A percentile compares a stretch with the other conserved stretches of the same genome.
Conservation (phyloP, 2,329 filamentous ascomycete genomes). For the Cladosporium sp. region DNA sequence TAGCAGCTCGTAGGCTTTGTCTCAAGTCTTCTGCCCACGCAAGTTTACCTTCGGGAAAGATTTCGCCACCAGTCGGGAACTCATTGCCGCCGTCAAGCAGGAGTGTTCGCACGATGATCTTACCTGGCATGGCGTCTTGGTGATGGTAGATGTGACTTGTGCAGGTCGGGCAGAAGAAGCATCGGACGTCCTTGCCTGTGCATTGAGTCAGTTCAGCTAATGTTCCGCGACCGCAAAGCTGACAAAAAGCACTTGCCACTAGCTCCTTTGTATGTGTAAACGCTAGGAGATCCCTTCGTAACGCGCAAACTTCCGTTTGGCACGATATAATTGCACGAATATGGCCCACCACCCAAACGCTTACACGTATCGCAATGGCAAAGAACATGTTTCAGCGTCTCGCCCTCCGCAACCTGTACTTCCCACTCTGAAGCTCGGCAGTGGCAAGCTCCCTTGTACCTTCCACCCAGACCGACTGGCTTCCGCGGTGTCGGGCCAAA, state of each 20-base stretch:
- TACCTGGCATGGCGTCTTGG: constrained; percentile 37
- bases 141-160: constrained; percentile 40
- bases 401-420: constrained; percentile 20
- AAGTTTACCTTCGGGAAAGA: constrained; percentile 35
- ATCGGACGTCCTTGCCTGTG: constrained; percentile 32
- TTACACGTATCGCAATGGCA: constrained; percentile 37
- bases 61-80: constrained; percentile 35
- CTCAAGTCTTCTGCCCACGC: constrained; percentile 31
- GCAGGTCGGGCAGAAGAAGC: constrained; percentile 36
- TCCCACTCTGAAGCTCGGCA: constrained; percentile 29
- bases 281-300: constrained; percentile 24
- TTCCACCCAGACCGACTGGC: constrained; percentile 14
- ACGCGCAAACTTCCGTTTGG: constrained; percentile 26
- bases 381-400: constrained; percentile 28
- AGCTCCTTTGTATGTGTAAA: constrained; percentile 32
- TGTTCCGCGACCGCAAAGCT: too few species aligned
- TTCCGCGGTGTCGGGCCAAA: constrained; percentile 27
- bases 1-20: constrained; percentile 11
- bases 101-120: constrained; percentile 37
- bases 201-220: background rate
- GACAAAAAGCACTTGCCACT: constrained; percentile 20
- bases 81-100: constrained; percentile 34
- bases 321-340: constrained; percentile 36
- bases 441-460: constrained; percentile 30
- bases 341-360: constrained; percentile 33